Conservation (phyloP, 1,284 basidiomycete genomes). For the Pseudomicrostroma phylloplanum region DNA sequence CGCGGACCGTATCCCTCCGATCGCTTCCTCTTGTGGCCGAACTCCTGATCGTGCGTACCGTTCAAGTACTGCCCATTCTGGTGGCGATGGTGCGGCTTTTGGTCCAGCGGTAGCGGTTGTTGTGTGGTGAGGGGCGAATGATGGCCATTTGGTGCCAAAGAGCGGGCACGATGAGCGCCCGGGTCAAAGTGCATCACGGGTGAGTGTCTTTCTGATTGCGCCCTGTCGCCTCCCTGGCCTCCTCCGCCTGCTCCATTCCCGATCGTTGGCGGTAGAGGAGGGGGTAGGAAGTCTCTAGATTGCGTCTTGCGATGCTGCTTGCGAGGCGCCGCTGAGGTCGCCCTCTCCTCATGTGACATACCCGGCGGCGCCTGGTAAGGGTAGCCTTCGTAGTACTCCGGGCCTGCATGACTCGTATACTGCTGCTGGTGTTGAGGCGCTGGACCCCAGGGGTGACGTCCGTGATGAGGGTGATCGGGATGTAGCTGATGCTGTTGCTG, state of each 20-base stretch:
- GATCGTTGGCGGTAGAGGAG: background rate
- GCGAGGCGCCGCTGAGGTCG: background rate
- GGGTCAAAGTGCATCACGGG: slow-evolving; percentile 3
- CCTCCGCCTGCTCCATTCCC: background rate
- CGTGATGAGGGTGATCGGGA: background rate
- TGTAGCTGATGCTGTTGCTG: background rate
- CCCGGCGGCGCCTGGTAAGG: background rate
- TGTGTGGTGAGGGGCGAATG: background rate
- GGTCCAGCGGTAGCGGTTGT: background rate
- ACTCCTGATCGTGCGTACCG: background rate
- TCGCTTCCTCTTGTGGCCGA: background rate
- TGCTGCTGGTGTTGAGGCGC: background rate
- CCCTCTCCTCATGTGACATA: background rate
- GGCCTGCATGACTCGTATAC: background rate
- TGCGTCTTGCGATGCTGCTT: background rate
- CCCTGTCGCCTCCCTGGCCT: background rate
- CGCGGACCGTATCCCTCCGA: background rate
- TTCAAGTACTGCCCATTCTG: background rate
- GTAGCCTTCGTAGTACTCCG: slow-evolving; percentile 1
- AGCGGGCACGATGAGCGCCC: background rate
- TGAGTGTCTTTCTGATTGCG: background rate
- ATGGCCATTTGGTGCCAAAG: background rate
- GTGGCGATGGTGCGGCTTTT: background rate
- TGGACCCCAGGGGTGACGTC: background rate
- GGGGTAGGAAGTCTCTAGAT: slow-evolving; percentile 3